phyloP scores from a whole-genome alignment of 116 monocot species.

The Iris pallida region DNA sequence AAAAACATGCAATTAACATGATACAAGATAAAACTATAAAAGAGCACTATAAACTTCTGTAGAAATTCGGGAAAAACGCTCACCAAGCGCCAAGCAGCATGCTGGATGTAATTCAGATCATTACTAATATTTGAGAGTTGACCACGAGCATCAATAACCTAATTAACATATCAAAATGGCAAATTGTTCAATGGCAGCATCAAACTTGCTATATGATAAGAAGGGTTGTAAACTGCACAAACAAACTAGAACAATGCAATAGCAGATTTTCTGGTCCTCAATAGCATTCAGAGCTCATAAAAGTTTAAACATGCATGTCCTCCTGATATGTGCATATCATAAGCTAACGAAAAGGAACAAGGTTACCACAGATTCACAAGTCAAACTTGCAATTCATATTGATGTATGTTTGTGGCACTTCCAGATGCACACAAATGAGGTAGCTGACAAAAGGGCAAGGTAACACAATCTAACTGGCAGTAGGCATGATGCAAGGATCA shows the following conservation, averaged over 20 bases:
- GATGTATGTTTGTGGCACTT: too few species aligned
- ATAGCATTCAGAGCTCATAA: not conserved
- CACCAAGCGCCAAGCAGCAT: conserved; percentile 68
- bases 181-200: not conserved
- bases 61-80: conserved; percentile 14
- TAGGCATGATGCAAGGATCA: too few species aligned
- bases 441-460: too few species aligned
- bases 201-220: too few species aligned
- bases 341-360: not conserved
- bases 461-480: too few species aligned
- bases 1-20: not conserved
- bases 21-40: not conserved
- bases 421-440: too few species aligned
- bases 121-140: conserved; percentile 57
- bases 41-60: not conserved
- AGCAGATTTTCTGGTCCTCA: not conserved
- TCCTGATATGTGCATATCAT: not conserved
- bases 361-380: not conserved
- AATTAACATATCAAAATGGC: conserved; percentile 6
- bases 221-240: not conserved
- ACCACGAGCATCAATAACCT: conserved; percentile 75
- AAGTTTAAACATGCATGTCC: not conserved
- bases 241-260: not conserved
- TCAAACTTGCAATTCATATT: too few species aligned
- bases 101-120: conserved; percentile 56